phyloP scores from a whole-genome alignment of 2,329 filamentous ascomycete species.

The Fusarium camptoceras region DNA sequence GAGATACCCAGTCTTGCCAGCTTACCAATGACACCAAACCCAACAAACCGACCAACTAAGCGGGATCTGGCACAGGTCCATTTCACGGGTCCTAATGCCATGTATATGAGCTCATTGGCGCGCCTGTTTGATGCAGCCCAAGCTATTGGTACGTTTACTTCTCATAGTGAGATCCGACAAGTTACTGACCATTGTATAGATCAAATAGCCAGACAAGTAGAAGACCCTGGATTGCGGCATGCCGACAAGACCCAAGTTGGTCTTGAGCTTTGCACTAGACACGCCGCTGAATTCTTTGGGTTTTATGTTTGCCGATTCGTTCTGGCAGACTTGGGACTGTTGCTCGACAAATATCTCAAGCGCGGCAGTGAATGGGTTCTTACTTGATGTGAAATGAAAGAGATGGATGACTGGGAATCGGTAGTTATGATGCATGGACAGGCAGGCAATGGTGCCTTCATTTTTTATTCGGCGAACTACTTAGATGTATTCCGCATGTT shows the following conservation, averaged over 20 bases:
- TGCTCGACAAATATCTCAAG: constrained; percentile 98
- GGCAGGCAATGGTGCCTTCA: constrained; percentile 35
- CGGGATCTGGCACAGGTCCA: constrained; percentile 75
- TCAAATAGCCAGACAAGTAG: constrained; percentile 95
- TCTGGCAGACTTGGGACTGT: constrained; percentile 81
- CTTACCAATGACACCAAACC: constrained; percentile 78
- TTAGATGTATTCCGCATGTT: constrained; percentile 38
- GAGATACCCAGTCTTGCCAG: constrained; percentile 70
- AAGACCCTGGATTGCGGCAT: constrained; percentile 91
- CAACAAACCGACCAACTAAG: constrained; percentile 75
- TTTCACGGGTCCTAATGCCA: constrained; percentile 85
- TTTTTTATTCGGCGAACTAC: constrained; percentile 34
- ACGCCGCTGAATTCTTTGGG: constrained; percentile 96
- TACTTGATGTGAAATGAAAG: constrained; percentile 43
- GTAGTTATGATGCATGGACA: constrained; percentile 27
- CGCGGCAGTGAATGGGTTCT: constrained; percentile 93
- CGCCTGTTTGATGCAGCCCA: constrained; percentile 93
- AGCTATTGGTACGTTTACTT: constrained; percentile 77
- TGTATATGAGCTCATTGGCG: constrained; percentile 92
- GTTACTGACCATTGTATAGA: constrained; percentile 63
- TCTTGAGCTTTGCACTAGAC: constrained; percentile 89
- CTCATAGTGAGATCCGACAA: not conserved
- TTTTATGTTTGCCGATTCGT: constrained; percentile 97
- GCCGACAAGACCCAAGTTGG: constrained; percentile 95
- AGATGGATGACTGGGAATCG: constrained; percentile 16